A percentile compares a stretch with the other conserved stretches of the same genome.
phyloP scores from a whole-genome alignment of 495 filamentous ascomycete genomes.

The Aspergillus panamensis region DNA sequence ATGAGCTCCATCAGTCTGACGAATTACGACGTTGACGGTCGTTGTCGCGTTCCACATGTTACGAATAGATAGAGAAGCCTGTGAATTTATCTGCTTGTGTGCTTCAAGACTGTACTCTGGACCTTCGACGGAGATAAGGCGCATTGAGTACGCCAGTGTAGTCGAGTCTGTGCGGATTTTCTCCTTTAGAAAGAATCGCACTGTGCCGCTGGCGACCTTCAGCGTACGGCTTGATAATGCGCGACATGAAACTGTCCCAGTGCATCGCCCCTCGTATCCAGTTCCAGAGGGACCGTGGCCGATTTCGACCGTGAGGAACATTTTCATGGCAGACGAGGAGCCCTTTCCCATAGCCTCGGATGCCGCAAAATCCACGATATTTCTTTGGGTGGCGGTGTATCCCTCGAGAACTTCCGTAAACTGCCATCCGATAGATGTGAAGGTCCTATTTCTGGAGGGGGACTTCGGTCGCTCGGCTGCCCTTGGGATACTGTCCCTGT shows the following conservation, averaged over 20 bases:
- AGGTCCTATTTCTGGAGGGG: neutral
- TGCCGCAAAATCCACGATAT: neutral
- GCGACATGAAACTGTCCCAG: constrained; percentile 60
- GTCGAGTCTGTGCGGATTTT: constrained; percentile 52
- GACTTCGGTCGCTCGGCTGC: neutral
- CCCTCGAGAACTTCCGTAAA: constrained; percentile 12
- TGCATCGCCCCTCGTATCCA: constrained; percentile 26
- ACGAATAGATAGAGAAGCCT: constrained; percentile 48
- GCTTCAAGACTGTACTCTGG: constrained; percentile 54
- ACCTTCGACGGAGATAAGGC: constrained; percentile 53
- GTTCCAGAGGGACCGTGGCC: neutral
- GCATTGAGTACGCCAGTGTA: constrained; percentile 59
- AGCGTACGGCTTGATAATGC: constrained; percentile 55
- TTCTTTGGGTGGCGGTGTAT: neutral
- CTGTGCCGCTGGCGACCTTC: constrained; percentile 26
- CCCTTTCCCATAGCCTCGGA: constrained; percentile 8
- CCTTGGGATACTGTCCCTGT: neutral
- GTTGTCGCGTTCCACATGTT: constrained; percentile 61
- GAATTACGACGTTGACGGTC: constrained; percentile 57
- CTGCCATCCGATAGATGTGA: constrained; percentile 6
- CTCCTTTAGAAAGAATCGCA: constrained; percentile 47
- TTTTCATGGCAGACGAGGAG: constrained; percentile 5
- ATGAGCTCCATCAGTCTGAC: constrained; percentile 34
- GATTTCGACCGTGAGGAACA: constrained; percentile 16
- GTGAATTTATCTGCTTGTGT: constrained; percentile 60